A percentile compares a stretch with the other conserved stretches of the same genome.
phyloP scores from a whole-genome alignment of 2,329 filamentous ascomycete species.

The Leptographium lundbergii region DNA sequence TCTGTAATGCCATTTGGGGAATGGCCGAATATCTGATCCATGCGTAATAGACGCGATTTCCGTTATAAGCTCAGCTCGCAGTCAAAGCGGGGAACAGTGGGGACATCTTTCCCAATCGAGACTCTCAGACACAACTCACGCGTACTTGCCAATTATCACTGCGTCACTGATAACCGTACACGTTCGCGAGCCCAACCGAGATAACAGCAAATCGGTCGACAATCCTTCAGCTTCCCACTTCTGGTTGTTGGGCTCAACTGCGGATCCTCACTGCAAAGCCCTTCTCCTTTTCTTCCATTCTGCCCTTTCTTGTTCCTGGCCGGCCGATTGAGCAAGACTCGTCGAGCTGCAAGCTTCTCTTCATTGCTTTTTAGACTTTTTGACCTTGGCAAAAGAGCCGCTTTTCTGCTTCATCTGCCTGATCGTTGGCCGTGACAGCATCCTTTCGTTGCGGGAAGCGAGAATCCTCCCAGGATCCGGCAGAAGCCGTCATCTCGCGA shows the following conservation, averaged over 20 bases:
- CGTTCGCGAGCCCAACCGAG: neutral
- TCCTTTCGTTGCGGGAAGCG: too few species aligned
- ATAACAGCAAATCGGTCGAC: neutral
- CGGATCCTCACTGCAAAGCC: too few species aligned
- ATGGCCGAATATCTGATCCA: too few species aligned
- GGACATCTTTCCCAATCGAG: neutral
- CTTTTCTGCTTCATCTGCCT: neutral
- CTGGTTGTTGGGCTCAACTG: neutral
- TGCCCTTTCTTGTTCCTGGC: neutral
- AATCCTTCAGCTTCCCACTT: neutral
- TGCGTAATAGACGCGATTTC: too few species aligned
- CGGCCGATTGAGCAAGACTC: neutral
- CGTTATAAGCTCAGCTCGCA: too few species aligned
- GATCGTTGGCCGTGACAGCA: too few species aligned
- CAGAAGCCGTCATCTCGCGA: too few species aligned
- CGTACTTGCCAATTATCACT: neutral
- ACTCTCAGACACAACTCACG: neutral
- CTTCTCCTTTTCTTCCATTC: neutral
- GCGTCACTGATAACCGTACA: neutral
- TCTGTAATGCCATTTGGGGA: too few species aligned
- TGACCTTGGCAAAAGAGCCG: neutral
- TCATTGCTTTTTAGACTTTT: neutral
- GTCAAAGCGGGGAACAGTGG: neutral
- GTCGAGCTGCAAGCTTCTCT: neutral
- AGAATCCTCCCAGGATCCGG: too few species aligned